Conservation (phyloP, 257 asterid genomes). For the Ajuga chamaepitys region DNA sequence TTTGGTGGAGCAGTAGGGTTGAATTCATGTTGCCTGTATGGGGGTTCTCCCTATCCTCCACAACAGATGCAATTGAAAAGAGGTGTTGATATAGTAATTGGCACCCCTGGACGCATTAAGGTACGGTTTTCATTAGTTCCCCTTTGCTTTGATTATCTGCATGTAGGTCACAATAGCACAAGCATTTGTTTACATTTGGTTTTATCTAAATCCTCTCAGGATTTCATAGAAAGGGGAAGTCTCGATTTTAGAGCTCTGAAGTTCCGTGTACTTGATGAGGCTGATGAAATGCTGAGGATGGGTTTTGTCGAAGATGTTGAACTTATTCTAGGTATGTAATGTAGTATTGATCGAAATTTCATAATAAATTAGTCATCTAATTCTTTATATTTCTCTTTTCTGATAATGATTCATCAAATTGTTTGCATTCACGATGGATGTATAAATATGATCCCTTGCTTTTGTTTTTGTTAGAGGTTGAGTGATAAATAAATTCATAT, state of each 20-base stretch:
- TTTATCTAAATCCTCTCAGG: conserved; percentile 39
- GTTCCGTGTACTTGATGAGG: conserved; percentile 97
- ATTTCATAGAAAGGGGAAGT: conserved; percentile 76
- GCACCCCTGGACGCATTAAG: conserved; percentile 96
- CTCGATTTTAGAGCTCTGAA: conserved; percentile 64
- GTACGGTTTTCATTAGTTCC: conserved; percentile 18
- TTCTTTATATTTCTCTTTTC: not conserved
- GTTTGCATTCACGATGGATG: not conserved
- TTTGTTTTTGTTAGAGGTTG: not conserved
- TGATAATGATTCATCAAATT: not conserved
- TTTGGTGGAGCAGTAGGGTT: conserved; percentile 79
- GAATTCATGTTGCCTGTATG: conserved; percentile 76
- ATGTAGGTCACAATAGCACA: too few species aligned
- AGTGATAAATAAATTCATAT: not conserved
- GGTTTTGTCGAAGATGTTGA: conserved; percentile 99
- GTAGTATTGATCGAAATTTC: not conserved
- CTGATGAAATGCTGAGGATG: conserved; percentile 99
- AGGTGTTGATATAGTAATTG: conserved; percentile 86
- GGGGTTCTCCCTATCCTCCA: conserved; percentile 66
- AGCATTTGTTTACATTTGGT: not conserved
- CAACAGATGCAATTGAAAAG: conserved; percentile 55
- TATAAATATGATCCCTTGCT: not conserved
- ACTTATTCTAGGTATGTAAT: conserved; percentile 85
- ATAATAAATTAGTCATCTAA: not conserved
- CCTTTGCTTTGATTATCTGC: not conserved